Evolutionary conservation across 2,329 filamentous ascomycete genomes (phyloP).

Genomic region (Fusarium euwallaceae): DNA sequence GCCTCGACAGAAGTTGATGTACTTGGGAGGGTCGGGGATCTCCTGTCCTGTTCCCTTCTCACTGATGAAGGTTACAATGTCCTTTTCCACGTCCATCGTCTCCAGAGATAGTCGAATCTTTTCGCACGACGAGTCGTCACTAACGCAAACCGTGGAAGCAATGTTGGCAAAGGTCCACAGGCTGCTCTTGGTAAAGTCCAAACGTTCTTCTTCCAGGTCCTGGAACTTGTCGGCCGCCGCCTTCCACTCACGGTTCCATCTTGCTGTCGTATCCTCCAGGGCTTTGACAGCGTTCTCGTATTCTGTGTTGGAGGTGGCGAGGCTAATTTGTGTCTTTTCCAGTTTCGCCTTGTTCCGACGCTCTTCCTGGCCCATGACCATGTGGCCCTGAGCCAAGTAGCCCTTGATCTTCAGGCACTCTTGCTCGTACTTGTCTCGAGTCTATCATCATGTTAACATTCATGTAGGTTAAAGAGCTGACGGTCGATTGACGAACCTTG

Average conservation of each 20-base stretch:
- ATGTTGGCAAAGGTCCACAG: conserved; percentile 99
- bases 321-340: conserved; percentile 97
- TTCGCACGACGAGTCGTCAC: conserved; percentile 95
- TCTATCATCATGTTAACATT: conserved; percentile 62
- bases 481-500: conserved; percentile 71
- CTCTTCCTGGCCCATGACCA: conserved; percentile 99
- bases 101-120: conserved; percentile 95
- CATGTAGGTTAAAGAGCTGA: not conserved
- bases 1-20: conserved; percentile 98
- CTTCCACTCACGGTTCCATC: conserved; percentile 99
- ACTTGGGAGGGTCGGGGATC: conserved; percentile 96
- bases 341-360: conserved; percentile 98
- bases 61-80: conserved; percentile 89
- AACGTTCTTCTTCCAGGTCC: conserved; percentile 94
- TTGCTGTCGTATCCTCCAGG: conserved; percentile 91
- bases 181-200: conserved; percentile 98
- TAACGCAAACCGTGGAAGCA: conserved; percentile 96
- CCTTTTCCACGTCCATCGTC: conserved; percentile 96
- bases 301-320: conserved; percentile 90
- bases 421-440: conserved; percentile 94
- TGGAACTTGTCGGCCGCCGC: conserved; percentile 98
- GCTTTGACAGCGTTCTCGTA: conserved; percentile 95
- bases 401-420: conserved; percentile 99
- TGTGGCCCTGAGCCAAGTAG: conserved; percentile 97
- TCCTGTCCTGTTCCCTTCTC: conserved; percentile 94